phyloP scores from a whole-genome alignment of 1,284 basidiomycete genomes.

The Cystobasidium pallidum region DNA sequence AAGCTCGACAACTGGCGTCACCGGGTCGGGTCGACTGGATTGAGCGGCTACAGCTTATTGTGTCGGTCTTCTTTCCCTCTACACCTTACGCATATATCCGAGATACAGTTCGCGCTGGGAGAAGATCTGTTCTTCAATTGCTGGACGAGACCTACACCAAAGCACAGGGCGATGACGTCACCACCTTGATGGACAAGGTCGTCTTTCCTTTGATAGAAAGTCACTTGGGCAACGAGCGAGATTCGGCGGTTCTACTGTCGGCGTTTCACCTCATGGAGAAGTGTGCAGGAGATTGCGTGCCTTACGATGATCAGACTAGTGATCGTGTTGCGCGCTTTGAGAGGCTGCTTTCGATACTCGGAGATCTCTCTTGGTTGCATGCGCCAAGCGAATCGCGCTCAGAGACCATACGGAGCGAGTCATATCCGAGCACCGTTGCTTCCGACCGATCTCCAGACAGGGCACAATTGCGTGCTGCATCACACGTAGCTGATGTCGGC shows the following conservation, averaged over 20 bases:
- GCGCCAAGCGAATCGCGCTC: not conserved
- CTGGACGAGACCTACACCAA: slow-evolving; percentile 58
- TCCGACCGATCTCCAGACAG: slow-evolving; percentile 15
- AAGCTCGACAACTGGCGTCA: slow-evolving; percentile 58
- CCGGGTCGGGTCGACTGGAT: slow-evolving; percentile 61
- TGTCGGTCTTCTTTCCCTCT: slow-evolving; percentile 48
- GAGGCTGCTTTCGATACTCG: not conserved
- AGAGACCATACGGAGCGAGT: slow-evolving; percentile 13
- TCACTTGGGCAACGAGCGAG: slow-evolving; percentile 22
- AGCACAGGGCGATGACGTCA: slow-evolving; percentile 57
- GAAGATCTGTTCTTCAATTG: slow-evolving; percentile 55
- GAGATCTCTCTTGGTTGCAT: slow-evolving; percentile 19
- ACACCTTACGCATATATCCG: slow-evolving; percentile 47
- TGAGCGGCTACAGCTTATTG: slow-evolving; percentile 54
- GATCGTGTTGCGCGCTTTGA: slow-evolving; percentile 22
- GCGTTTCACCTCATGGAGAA: slow-evolving; percentile 35
- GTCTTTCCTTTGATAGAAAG: slow-evolving; percentile 59
- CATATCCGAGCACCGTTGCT: slow-evolving; percentile 1
- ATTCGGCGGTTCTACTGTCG: slow-evolving; percentile 24
- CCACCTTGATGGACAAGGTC: slow-evolving; percentile 57
- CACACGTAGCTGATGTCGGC: slow-evolving; percentile 15
- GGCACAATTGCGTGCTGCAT: slow-evolving; percentile 8
- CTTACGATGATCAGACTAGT: slow-evolving; percentile 17
- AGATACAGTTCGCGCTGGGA: slow-evolving; percentile 49
- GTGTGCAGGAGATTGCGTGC: slow-evolving; percentile 23